Evolutionary conservation across 2,329 filamentous ascomycete genomes (phyloP), one percentile per base, ranked within the genome.

Genomic region (Cladophialophora chaetospira): DNA sequence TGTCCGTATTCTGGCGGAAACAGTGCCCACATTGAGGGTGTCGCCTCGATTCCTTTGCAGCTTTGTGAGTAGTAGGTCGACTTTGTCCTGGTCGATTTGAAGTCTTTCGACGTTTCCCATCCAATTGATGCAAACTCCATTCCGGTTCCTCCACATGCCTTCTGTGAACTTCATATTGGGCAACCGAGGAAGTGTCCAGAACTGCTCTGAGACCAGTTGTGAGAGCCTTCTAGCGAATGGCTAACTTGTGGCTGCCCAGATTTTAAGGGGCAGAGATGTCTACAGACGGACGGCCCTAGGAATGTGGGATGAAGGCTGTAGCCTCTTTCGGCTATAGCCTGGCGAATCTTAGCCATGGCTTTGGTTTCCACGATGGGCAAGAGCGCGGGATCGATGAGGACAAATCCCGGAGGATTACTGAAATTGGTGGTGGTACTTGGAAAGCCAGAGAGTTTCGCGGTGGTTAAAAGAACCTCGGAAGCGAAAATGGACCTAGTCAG

Each of bases 81-180:
- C 72, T 2, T 43, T 13, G 43, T 71, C 67, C 13, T 69, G 62
- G 40, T 70, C 61, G 21, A 70, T 49, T 15, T 56, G 60, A 15
- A 70, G 40, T 59, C 72, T 63, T 58, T 75, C 72, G 31, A 74
- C 70, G 62, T 75, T 73, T 63, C 68, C 71, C 72, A 75, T 74
- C 72, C 72, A 75, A 50, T 74, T 72, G 55, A 74, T 70, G 21
- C 45, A 53, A 10, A 60, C 35, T 19, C 52, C 50, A 9, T 26
- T 69, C 57, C 63, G 63, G 26, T 71, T 63, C 55, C 67, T 66
- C 71, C 71, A 74, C 72, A 74, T 74, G 52, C 72, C 72, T 28
- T 72, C 69, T 8, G 72, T 74, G 64, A 75, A 74, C 68, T 72
- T 75, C 72, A 75, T 74, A 15, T 63, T 72, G 58, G 11, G 23